Percentiles rank a stretch among this genome's conserved stretches.
Evolutionary conservation across 2,329 filamentous ascomycete species (phyloP).

Genomic region (Didymella lethalis): DNA sequence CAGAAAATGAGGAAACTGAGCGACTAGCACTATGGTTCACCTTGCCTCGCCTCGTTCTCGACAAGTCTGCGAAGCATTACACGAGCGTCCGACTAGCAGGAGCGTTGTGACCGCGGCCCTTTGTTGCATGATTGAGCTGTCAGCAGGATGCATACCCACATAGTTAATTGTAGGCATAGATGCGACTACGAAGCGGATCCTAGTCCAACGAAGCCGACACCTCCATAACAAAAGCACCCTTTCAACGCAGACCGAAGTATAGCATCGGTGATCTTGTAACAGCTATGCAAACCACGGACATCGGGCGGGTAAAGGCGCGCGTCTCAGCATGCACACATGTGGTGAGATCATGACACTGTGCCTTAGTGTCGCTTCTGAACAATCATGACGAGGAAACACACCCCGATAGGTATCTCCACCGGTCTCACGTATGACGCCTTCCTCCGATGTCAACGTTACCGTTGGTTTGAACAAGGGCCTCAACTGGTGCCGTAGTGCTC

Average conservation of each 20-base stretch:
- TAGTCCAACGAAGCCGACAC: neutral
- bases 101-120: neutral
- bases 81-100: neutral
- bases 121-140: neutral
- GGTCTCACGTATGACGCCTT: neutral
- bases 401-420: neutral
- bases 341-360: neutral
- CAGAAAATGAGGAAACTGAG: neutral
- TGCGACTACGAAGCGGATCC: neutral
- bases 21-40: neutral
- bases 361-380: neutral
- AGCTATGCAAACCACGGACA: neutral
- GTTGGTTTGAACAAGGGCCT: neutral
- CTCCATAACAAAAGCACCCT: neutral
- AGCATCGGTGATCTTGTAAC: neutral
- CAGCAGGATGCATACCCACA: neutral
- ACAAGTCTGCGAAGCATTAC: neutral
- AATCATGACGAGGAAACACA: neutral
- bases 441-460: neutral
- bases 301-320: constrained; percentile 1
- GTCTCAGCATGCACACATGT: neutral
- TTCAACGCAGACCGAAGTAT: neutral
- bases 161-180: neutral
- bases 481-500: neutral
- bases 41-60: neutral